These are phyloP conservation scores for Russula compacta DNA, from an alignment of 768 basidiomycete genomes.

Conservation along the genomic window DNA sequence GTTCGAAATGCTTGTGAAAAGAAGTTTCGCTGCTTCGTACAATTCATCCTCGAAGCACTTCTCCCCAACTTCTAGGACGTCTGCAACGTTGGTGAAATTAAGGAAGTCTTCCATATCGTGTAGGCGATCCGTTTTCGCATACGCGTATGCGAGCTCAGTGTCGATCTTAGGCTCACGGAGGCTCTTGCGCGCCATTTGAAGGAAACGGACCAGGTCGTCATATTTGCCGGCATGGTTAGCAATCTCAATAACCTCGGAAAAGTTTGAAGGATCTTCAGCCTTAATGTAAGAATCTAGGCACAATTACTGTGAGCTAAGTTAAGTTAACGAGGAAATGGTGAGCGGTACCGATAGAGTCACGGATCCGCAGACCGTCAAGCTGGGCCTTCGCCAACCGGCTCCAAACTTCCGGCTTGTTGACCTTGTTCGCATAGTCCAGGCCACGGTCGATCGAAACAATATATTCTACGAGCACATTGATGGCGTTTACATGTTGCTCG, in stretches of 20 bases:
- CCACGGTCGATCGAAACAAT: constrained; percentile 97
- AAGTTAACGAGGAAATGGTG: neutral
- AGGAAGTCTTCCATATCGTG: constrained; percentile 99
- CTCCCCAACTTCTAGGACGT: constrained; percentile 93
- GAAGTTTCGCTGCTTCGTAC: constrained; percentile 91
- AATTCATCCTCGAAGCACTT: constrained; percentile 98
- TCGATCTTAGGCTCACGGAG: constrained; percentile 97
- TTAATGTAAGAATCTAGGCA: constrained; percentile 89
- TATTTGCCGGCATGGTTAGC: constrained; percentile 87
- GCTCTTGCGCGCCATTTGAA: constrained; percentile 98
- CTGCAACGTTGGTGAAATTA: constrained; percentile 96
- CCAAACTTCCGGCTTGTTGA: constrained; percentile 96
- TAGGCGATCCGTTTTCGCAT: constrained; percentile 93
- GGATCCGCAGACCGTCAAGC: constrained; percentile 94
- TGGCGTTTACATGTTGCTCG: constrained; percentile 89
- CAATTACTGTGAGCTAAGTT: neutral
- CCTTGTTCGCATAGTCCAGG: constrained; percentile 90
- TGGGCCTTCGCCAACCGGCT: constrained; percentile 97
- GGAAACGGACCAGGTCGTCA: constrained; percentile 89
- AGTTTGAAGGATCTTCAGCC: constrained; percentile 92
- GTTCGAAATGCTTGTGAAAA: constrained; percentile 96
- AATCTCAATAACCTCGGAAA: constrained; percentile 91
- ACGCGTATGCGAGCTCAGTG: constrained; percentile 95
- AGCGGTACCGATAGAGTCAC: constrained; percentile 83
- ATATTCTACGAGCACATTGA: constrained; percentile 96